Percentiles rank a stretch among this genome's conserved stretches.
These are phyloP conservation scores for Serendipita indica DNA, from an alignment of 768 basidiomycete species.

Conservation along the genomic window DNA sequence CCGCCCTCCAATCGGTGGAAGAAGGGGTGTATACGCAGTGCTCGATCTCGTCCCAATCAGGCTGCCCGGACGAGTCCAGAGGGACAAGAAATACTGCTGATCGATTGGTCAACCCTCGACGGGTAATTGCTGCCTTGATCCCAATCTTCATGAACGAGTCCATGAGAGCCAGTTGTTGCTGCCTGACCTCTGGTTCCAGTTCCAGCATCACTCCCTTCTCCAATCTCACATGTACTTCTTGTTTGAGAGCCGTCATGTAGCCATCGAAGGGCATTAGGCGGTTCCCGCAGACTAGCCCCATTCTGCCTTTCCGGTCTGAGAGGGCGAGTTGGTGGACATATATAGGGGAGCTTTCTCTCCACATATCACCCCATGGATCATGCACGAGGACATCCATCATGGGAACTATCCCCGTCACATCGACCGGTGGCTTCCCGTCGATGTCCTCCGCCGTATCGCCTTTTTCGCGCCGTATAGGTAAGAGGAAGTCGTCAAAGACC, in stretches of 20 bases:
- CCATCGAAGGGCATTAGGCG: conserved; percentile 32
- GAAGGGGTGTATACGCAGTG: background rate
- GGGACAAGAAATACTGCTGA: conserved; percentile 55
- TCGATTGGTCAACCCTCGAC: conserved; percentile 35
- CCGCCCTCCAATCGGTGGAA: conserved; percentile 7
- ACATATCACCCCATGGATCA: conserved; percentile 43
- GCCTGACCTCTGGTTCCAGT: conserved; percentile 34
- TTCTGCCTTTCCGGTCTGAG: conserved; percentile 32
- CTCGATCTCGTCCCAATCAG: conserved; percentile 44
- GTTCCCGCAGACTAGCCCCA: conserved; percentile 57
- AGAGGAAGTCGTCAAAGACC: conserved; percentile 68
- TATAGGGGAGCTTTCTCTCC: conserved; percentile 28
- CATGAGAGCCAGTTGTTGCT: conserved; percentile 36
- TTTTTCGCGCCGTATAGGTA: conserved; percentile 45
- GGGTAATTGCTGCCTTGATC: conserved; percentile 48
- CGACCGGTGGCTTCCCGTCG: conserved; percentile 32
- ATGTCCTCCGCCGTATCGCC: conserved; percentile 38
- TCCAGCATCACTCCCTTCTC: conserved; percentile 23
- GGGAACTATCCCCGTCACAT: conserved; percentile 33
- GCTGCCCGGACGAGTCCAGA: conserved; percentile 30
- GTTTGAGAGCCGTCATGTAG: background rate
- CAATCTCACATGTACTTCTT: conserved; percentile 21
- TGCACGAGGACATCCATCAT: conserved; percentile 45
- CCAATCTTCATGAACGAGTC: conserved; percentile 49
- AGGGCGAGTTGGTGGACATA: conserved; percentile 51